Evolutionary conservation across 805 yeast genomes (phyloP).

Genomic region (Schwanniomyces yamadae): DNA sequence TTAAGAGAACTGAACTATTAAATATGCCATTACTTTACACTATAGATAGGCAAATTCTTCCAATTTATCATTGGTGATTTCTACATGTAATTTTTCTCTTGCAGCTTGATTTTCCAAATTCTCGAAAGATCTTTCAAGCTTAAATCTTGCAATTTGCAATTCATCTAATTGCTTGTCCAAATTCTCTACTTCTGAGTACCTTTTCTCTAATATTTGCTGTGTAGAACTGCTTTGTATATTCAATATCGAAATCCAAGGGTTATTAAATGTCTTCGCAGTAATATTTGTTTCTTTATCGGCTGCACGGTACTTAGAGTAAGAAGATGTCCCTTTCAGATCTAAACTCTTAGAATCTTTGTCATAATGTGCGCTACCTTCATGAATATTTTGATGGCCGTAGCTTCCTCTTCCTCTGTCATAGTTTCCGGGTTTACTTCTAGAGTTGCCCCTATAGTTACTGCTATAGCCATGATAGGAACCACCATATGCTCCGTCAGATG

Average conservation of each 20-base stretch:
- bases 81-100: slow-evolving; percentile 35
- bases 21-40: background rate
- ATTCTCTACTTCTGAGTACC: slow-evolving; percentile 22
- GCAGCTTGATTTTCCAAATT: slow-evolving; percentile 22
- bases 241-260: slow-evolving; percentile 36
- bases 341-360: background rate
- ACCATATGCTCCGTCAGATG: background rate
- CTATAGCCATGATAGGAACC: background rate
- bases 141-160: slow-evolving; percentile 23
- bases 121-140: slow-evolving; percentile 17
- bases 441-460: slow-evolving; percentile 7
- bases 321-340: background rate
- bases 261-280: slow-evolving; percentile 10
- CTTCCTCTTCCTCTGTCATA: slow-evolving; percentile 7
- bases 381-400: background rate
- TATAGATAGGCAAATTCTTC: slow-evolving; percentile 47
- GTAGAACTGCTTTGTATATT: slow-evolving; percentile 25
- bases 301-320: too few species aligned
- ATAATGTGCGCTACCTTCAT: slow-evolving; percentile 1
- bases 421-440: slow-evolving; percentile 7
- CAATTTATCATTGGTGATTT: slow-evolving; percentile 46
- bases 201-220: slow-evolving; percentile 22
- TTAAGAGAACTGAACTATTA: background rate
- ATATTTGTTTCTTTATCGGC: slow-evolving; percentile 1
- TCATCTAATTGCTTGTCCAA: slow-evolving; percentile 24